Conservation (phyloP, 2,329 filamentous ascomycete species). For the Colletotrichum sp. region DNA sequence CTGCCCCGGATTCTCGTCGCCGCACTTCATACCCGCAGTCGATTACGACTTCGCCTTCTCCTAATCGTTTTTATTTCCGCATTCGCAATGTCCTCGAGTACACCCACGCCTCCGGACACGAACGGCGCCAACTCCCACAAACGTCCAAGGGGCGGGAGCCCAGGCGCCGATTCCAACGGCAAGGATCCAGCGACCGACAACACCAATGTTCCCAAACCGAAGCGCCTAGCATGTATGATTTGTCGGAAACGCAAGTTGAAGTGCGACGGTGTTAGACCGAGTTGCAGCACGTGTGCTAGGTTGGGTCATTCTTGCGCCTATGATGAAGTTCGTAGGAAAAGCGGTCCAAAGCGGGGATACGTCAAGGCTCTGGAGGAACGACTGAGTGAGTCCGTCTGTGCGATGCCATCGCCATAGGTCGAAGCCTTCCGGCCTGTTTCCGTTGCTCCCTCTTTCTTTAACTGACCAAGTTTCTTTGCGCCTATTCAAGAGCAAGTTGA, state of each 20-base stretch:
- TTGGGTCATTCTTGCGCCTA: constrained; percentile 88
- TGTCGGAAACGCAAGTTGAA: constrained; percentile 91
- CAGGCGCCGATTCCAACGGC: constrained; percentile 37
- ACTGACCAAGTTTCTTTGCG: constrained; percentile 3
- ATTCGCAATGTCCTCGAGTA: constrained; percentile 20
- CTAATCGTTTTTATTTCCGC: not conserved
- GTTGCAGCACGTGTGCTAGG: constrained; percentile 88
- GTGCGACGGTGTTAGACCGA: constrained; percentile 85
- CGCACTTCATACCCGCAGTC: not conserved
- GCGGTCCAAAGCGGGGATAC: constrained; percentile 91
- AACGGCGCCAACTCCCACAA: constrained; percentile 18
- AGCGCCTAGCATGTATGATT: constrained; percentile 92
- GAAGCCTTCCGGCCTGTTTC: not conserved
- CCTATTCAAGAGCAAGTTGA: constrained; percentile 80
- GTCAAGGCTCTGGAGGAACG: constrained; percentile 93
- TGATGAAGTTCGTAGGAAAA: constrained; percentile 92
- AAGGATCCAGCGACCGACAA: constrained; percentile 56
- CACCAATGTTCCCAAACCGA: constrained; percentile 74
- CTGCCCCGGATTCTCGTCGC: not conserved
- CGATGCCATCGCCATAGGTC: not conserved
- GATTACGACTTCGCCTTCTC: not conserved
- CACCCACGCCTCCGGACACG: constrained; percentile 23
- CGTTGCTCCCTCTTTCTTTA: not conserved
- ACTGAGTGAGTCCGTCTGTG: constrained; percentile 69
- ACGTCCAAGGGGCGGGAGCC: constrained; percentile 17